Conservation (phyloP, 371 early-diverging fungal genomes). For the Neoconidiobolus thromboides region DNA sequence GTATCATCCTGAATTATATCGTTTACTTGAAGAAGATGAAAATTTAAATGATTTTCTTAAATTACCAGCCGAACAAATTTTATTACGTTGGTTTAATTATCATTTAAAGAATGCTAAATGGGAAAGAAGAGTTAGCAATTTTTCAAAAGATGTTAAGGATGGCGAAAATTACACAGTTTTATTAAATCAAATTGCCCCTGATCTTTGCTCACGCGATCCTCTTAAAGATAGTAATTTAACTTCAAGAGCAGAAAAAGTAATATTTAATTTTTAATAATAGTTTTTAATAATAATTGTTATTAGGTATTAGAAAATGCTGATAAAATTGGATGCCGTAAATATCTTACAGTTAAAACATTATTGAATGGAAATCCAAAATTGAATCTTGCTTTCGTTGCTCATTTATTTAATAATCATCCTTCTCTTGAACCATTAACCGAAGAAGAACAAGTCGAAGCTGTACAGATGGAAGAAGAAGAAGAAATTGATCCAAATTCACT, state of each 20-base stretch:
- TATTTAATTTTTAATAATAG: neutral
- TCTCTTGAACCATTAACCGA: conserved; percentile 75
- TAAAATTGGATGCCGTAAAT: conserved; percentile 77
- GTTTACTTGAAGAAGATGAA: conserved; percentile 80
- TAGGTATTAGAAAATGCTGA: conserved; percentile 74
- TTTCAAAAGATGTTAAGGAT: conserved; percentile 81
- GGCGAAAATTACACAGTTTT: conserved; percentile 86
- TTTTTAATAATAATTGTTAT: neutral
- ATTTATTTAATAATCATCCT: conserved; percentile 86
- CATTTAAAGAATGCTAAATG: conserved; percentile 86
- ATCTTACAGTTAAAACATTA: conserved; percentile 78
- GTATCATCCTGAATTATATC: conserved; percentile 89
- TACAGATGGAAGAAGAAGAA: conserved; percentile 70
- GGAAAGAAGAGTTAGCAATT: conserved; percentile 70
- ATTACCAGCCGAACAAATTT: conserved; percentile 82
- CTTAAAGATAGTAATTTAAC: conserved; percentile 54
- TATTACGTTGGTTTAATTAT: conserved; percentile 95
- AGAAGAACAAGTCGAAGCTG: conserved; percentile 62
- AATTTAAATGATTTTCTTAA: conserved; percentile 76
- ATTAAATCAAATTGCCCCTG: conserved; percentile 77
- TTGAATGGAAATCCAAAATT: conserved; percentile 88
- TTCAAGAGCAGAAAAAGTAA: conserved; percentile 60
- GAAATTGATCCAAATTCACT: conserved; percentile 39
- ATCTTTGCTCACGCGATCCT: conserved; percentile 58
- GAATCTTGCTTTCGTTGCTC: conserved; percentile 88